Base-by-base conservation (phyloP, 441 rosid species). In the Corymbia calophylla region DNA sequence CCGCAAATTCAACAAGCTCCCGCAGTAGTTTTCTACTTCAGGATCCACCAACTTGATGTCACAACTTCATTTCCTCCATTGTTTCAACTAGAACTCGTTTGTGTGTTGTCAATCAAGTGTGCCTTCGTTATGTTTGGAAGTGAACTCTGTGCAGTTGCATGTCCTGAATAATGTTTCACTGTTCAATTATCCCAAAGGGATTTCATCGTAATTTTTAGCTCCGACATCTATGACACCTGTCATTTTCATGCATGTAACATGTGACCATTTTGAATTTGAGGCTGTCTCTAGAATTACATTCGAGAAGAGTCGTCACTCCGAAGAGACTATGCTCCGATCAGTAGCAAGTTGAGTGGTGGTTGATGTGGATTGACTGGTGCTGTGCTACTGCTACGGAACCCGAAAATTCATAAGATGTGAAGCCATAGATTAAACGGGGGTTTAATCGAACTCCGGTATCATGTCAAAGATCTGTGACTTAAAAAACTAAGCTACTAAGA, bases 1-100 rank as follows among this genome's bases (percentile, higher is more conserved):
- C 91, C 90, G 93, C 88, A 93, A 93, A 85, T 87, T 92, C 89
- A 94, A 93, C 53, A 91, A 92, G 90, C 92, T 94, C 23, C 93
- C 93, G 19, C 94, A 87, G 54, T 84, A 58, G 47, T 27, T 35
- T 39, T 39, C 84, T 73, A 39, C 84, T 39, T 13, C n/a, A 23
- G 84, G 84, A 73, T 73, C 84, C 17, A 21, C 84, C 51, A 6
- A 21, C 27, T 4, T 21, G 84, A 39, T 73, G 51, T 73, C 51
- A 14, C 51, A 3, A 39, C 29, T 39, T 73, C 49, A 73, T 73
- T 73, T 23, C 84, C 84, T 73, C 82, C 49, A 12, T 73, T 23
- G n/a, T 21, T 73, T 47, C 84, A 21, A 73, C 51, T 13, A 47
- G 7, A 70, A 70, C 47, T 70, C 47, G 39, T 70, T 18, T 70